Base-by-base conservation (phyloP, 805 yeast species). In the Saccharomycopsis capsularis region DNA sequence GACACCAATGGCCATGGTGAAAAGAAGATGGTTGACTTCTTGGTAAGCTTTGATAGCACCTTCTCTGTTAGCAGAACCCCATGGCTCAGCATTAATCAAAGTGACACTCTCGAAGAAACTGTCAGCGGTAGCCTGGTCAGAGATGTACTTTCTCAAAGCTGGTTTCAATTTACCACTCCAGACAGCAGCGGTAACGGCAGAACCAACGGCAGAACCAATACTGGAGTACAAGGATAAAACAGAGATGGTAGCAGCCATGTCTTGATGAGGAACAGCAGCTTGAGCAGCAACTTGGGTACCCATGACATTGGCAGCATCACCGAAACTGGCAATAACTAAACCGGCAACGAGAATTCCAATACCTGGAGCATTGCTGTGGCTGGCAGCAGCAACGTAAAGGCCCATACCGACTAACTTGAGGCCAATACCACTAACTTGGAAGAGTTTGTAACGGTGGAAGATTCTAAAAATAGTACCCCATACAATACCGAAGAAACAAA, bases 261-360 rank as follows among this genome's bases (percentile, higher is more conserved):
- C 72, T 44, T 68, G 68, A 53, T 65, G 68, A 40, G 69, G 69
- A 27, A 70, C 73, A 18, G 71, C 64, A 3, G 71, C 72, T 55
- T 67, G 70, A 1, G 67, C 62, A 4, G 71, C 66, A 19, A 68
- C 63, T 44, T 60, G 61, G 4, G 70, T 58, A 39, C 68, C 69
- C 48, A 68, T 58, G 41, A 61, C 67, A 18, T 65, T 57, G 44
- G 63, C 63, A 35, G 72, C 68, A 54, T 70, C 74, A 30, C 69
- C 74, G 39, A 68, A 60, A 53, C 72, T 68, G 36, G 64, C 58
- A 45, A 69, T 56, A 34, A 69, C 58, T 52, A 65, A 69, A 42
- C 60, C 54, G 60, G 62, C 58, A 15, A 65, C 64, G n/a, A 68
- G 55, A 38, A 60, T 52, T 1, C 65, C 59, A 18, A 63, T 53